These are phyloP conservation scores for Juglanconis oblonga DNA, from an alignment of 2,329 filamentous ascomycete species.

Conservation along the genomic window DNA sequence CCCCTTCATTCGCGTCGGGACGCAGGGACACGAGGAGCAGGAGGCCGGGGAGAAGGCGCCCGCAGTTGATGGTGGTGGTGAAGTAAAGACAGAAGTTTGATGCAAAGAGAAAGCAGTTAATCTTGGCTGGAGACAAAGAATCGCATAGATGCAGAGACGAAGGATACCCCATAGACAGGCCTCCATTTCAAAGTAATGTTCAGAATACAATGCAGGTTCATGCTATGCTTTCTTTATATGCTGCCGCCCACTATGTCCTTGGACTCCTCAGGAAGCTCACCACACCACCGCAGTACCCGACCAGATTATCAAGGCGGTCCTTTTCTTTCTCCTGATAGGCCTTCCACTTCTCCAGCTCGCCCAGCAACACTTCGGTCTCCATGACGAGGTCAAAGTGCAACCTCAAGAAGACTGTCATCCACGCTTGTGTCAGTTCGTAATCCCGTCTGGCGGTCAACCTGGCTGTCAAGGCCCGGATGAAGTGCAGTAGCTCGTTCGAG, in stretches of 20 bases:
- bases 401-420: slow-evolving; percentile 92
- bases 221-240: not conserved
- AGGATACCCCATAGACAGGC: not conserved
- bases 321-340: slow-evolving; percentile 69
- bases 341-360: slow-evolving; percentile 67
- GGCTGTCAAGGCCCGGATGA: slow-evolving; percentile 75
- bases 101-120: not conserved
- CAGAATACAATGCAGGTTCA: not conserved
- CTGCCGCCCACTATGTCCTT: slow-evolving; percentile 38
- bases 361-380: slow-evolving; percentile 51
- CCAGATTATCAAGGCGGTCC: slow-evolving; percentile 67
- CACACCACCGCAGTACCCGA: slow-evolving; percentile 85
- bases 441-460: slow-evolving; percentile 69
- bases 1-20: slow-evolving; percentile 51
- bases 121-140: not conserved
- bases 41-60: not conserved
- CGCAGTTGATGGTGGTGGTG: not conserved
- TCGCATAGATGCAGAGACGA: not conserved
- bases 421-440: slow-evolving; percentile 92
- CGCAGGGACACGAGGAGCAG: slow-evolving; percentile 40
- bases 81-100: not conserved
- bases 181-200: not conserved
- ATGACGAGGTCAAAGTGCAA: slow-evolving; percentile 64
- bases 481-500: slow-evolving; percentile 71
- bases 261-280: slow-evolving; percentile 74